Evolutionary conservation across 495 filamentous ascomycete species (phyloP), one percentile per base, ranked within the genome.

Genomic region (Polyplosphaeria fusca): DNA sequence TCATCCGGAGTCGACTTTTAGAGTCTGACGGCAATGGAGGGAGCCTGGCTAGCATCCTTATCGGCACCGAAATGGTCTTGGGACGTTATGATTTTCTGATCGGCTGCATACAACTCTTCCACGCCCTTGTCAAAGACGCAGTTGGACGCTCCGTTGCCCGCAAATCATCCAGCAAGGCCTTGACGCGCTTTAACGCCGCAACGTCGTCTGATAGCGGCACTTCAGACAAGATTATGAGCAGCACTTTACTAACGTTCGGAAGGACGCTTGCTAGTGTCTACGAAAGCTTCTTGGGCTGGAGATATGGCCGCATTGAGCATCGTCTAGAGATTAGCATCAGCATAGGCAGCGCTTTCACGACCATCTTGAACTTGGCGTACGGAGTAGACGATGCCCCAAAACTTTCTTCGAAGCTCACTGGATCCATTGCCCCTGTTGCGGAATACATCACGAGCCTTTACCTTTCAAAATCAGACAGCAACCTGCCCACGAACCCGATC

Each of bases 201-300:
- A 72, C 79, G 12, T 79, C 84, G 62, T 73, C 79, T 39, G 86
- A 82, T 66, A 77, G 86, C 13, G 87, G 86, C 4, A 81, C 90
- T 32, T 86, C 90, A 7, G 84, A 91, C 39, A 86, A 85, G 59
- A 80, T 86, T 30, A 82, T 94, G 59, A 82, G 83, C 46, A 82
- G 82, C 45, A 84, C 91, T 23, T 68, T 91, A 18, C 72, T 84
- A 7, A 84, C 83, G 23, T 86, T 91, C 55, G 82, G 82, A 14
- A 82, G 86, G 55, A 81, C 82, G 11, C 76, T 87, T 64, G 76
- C 91, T 24, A 90, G 95, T 64, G 78, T 94, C 5, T 87, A 89
- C 63, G 87, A 92, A 72, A 89, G 85, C 69, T 86, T 82, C 16
- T 78, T 77, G 18, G 87, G 81, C 4, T 97, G 91, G 94, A 86